Base-by-base conservation (phyloP, 2,329 filamentous ascomycete genomes). In the Colletotrichum sp. region DNA sequence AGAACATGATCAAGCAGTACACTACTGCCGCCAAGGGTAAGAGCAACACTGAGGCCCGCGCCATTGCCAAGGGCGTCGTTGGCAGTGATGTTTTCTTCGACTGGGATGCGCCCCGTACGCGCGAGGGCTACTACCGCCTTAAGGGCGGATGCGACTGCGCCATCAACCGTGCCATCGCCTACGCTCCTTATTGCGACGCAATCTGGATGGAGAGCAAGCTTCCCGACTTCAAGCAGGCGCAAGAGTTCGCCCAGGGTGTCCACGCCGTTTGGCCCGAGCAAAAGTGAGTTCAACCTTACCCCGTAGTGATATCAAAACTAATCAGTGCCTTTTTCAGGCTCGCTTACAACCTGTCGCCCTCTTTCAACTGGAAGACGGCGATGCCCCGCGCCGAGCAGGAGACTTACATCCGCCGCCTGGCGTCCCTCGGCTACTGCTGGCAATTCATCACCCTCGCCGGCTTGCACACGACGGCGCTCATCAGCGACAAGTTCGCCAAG, bases 131-230 rank as follows among this genome's bases (percentile, higher is more conserved):
- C 91, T 99, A 98, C 90, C 91, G 97, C 78, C 94, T 98, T 84
- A 91, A 95, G 86, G 97, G 97, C 76, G 97, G 97, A 76, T 98
- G 95, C 82, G 93, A 96, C 85, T 98, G 95, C 85, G 96, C 96
- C 76, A 89, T 99, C 84, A 98, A 97, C 90, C 93, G 96, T 64
- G 96, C 96, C 39, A 88, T 98, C 75, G 95, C 96, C 8, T 99
- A 98, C 83, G 96, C 95, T 0, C 96, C 97, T 3, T 98, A 98
- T 87, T 94, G 94, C 78, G 96, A 99, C 83, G 93, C 98, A 84
- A 98, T 99, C 86, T 99, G 97, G 97, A 99, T 99, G 97, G 97
- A 99, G 91, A 96, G 94, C 88, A 98, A 98, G 88, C 90, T 98
- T 79, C 97, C 97, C 62, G 96, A 99, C 85, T 99, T 90, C 85